Conservation (phyloP, 2,329 filamentous ascomycete species). For the Colletotrichum cereale region DNA sequence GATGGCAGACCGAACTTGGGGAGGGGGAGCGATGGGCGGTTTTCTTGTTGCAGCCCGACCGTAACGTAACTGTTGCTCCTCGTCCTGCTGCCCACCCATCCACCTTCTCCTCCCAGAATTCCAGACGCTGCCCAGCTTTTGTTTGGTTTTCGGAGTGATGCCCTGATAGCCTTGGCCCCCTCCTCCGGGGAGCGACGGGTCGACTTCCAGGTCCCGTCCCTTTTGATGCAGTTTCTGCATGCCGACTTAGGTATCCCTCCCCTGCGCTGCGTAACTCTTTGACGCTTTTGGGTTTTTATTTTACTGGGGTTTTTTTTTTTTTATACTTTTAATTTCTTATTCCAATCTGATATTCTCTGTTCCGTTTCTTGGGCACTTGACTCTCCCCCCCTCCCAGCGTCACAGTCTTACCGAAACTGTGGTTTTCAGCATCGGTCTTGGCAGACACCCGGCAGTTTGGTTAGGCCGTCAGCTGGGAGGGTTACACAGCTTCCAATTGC, state of each 20-base stretch:
- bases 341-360: background rate
- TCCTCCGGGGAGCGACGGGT: slow-evolving; percentile 32
- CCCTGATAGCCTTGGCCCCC: too few species aligned
- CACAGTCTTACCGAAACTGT: background rate
- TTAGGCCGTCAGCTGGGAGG: background rate
- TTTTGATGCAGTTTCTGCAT: slow-evolving; percentile 6
- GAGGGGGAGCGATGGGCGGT: slow-evolving; percentile 17
- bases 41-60: background rate
- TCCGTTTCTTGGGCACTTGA: background rate
- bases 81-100: too few species aligned
- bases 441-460: slow-evolving; percentile 17
- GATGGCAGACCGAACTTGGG: slow-evolving; percentile 39
- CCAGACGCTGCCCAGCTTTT: slow-evolving; percentile 14
- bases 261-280: slow-evolving; percentile 1
- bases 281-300: background rate
- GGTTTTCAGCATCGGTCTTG: background rate
- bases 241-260: background rate
- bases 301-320: slow-evolving; percentile 14
- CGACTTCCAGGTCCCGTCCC: slow-evolving; percentile 18
- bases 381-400: background rate
- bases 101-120: background rate
- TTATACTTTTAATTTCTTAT: background rate
- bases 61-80: too few species aligned
- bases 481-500: slow-evolving; percentile 2
- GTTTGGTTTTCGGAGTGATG: slow-evolving; percentile 37